A percentile compares a stretch with the other conserved stretches of the same genome.
These are phyloP conservation scores for Solanum lycopersicoides DNA, from an alignment of 257 asterid genomes.

Conservation along the genomic window DNA sequence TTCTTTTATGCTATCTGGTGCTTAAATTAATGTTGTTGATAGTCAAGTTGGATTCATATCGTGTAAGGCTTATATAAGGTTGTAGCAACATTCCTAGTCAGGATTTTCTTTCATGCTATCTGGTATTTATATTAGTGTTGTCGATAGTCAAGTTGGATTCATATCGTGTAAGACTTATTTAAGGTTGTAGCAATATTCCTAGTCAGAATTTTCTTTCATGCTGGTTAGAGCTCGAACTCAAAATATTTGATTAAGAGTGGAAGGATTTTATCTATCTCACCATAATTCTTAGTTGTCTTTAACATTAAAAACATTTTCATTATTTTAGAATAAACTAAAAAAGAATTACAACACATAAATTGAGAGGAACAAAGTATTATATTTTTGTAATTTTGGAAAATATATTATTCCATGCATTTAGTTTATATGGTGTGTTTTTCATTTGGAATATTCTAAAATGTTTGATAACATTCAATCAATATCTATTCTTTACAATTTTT, in stretches of 20 bases:
- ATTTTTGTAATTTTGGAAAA: too few relatives aligned
- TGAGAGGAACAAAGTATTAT: not conserved
- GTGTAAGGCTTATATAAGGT: not conserved
- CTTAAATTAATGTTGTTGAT: not conserved
- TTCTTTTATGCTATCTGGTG: not conserved
- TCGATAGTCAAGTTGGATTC: not conserved
- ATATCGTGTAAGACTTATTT: not conserved
- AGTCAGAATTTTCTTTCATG: not conserved
- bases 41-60: not conserved
- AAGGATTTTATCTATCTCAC: not conserved
- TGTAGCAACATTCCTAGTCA: not conserved
- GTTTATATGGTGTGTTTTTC: not conserved
- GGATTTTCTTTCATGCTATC: not conserved
- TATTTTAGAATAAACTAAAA: too few relatives aligned
- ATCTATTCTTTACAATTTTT: not conserved
- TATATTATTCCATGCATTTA: not conserved
- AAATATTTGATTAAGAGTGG: not conserved
- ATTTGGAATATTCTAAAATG: not conserved
- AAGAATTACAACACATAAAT: too few relatives aligned
- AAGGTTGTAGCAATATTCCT: not conserved
- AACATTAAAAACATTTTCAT: too few relatives aligned
- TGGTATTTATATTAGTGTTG: not conserved
- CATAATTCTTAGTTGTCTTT: not conserved
- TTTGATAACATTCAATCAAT: not conserved
- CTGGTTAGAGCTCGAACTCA: fast-evolving